Evolutionary conservation across 2,329 filamentous ascomycete species (phyloP), one percentile per base, ranked within the genome.

Genomic region (Botrytis tulipae): DNA sequence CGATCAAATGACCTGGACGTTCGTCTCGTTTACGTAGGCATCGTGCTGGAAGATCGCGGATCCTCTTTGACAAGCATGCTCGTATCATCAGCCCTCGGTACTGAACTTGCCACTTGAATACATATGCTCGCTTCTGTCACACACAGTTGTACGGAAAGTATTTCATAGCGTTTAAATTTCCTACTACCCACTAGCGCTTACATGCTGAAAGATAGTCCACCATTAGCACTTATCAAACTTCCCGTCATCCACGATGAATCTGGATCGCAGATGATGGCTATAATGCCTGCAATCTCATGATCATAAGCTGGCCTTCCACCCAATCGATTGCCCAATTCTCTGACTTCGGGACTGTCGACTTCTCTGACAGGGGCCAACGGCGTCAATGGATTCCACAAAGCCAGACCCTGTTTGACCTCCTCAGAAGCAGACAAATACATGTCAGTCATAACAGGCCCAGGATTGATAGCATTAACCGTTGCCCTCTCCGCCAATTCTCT

Each of bases 401-500:
- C 87, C 81, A 91, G 88, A 76, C 84, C 83, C 60, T 84, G 82
- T 83, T 88, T 88, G 78, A 92, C 92, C 32, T 84, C 84, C 71
- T 87, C 83, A 32, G 86, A 85, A 0, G 87, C 88, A 40, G 73
- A 68, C 18, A 72, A 46, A 69, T 73, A 74, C 73, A 74, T 74
- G 3, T 72, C 48, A 25, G 62, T 72, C 63, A 68, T 68, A 1
- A 72, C 71, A 46, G 71, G 71, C n/a, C 71, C 71, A 6, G 71
- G 62, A 40, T 72, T 72, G 10, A 72, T 61, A 22, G 71, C 40
- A 68, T 72, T 72, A 9, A 68, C 62, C 12, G 62, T 72, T 25
- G 59, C 60, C 12, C 25, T 48, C 18, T 73, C 67, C 16, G 72
- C 68, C 22, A 71, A 48, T 35, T 73, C 67, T 46, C 67, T 63